phyloP scores from a whole-genome alignment of 208 protist genomes.

The Plasmodiophora brassicae region DNA sequence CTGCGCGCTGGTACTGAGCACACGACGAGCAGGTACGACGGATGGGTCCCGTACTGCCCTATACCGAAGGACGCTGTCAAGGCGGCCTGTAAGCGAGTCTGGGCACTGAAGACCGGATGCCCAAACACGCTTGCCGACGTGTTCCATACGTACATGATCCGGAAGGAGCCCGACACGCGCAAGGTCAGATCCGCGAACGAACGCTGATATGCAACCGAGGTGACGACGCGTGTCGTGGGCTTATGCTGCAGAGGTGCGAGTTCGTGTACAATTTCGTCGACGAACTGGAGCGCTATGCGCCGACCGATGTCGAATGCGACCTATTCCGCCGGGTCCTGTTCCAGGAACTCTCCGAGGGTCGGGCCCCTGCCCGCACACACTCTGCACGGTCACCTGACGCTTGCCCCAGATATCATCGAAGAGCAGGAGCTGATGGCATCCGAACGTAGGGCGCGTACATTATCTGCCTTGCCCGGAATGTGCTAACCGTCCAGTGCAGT shows the following conservation, averaged over 20 bases:
- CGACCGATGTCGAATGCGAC: background rate
- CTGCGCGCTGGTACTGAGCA: background rate
- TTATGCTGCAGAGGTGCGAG: background rate
- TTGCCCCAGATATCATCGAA: background rate
- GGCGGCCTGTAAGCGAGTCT: background rate
- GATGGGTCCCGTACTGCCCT: background rate
- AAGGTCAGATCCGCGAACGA: background rate
- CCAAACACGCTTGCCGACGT: background rate
- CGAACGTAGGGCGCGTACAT: background rate
- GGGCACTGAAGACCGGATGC: background rate
- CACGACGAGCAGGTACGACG: constrained; percentile 1
- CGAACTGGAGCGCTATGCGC: background rate
- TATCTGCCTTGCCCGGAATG: background rate
- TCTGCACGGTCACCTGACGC: background rate
- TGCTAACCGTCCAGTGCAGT: background rate
- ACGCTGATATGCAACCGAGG: background rate
- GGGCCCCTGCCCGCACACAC: no score
- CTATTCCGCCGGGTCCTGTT: background rate
- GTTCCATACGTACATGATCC: background rate
- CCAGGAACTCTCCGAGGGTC: background rate
- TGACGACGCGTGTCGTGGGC: background rate
- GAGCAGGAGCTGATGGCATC: background rate
- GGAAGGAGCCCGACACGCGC: background rate
- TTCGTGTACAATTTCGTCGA: constrained; percentile 25
- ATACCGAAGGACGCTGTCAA: background rate